These are phyloP conservation scores for Nemania serpens DNA, from an alignment of 2,329 filamentous ascomycete genomes.

Conservation along the genomic window DNA sequence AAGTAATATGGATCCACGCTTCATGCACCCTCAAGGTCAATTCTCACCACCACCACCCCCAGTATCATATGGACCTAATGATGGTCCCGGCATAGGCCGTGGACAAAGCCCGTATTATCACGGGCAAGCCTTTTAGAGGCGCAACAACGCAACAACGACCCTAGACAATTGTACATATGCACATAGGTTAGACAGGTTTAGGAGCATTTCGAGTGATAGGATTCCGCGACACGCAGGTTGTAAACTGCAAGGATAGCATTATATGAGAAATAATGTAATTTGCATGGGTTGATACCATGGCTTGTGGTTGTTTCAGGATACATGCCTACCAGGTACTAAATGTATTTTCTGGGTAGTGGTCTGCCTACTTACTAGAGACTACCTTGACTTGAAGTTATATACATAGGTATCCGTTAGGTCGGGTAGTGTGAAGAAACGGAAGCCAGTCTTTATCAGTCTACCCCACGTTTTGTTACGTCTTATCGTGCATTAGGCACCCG, in stretches of 20 bases:
- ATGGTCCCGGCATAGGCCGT: slow-evolving; percentile 7
- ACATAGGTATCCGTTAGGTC: too few species aligned
- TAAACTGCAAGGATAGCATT: slow-evolving; percentile 21
- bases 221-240: slow-evolving; percentile 4
- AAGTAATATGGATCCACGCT: slow-evolving; percentile 37
- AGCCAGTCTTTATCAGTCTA: background rate
- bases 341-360: too few species aligned
- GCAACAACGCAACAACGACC: background rate
- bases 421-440: too few species aligned
- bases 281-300: slow-evolving; percentile 19
- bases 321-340: too few species aligned
- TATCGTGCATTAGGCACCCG: background rate
- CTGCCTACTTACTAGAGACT: too few species aligned
- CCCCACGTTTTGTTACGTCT: slow-evolving; percentile 11
- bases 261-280: slow-evolving; percentile 17
- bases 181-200: background rate
- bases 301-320: slow-evolving; percentile 6
- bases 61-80: slow-evolving; percentile 25
- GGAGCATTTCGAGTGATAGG: slow-evolving; percentile 15
- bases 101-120: slow-evolving; percentile 39
- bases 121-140: slow-evolving; percentile 39
- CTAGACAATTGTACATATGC: slow-evolving; percentile 10
- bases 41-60: slow-evolving; percentile 32
- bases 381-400: too few species aligned
- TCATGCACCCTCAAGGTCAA: slow-evolving; percentile 33